Base-by-base conservation (phyloP, 768 basidiomycete species). In the Hortiboletus flavorubellus region DNA sequence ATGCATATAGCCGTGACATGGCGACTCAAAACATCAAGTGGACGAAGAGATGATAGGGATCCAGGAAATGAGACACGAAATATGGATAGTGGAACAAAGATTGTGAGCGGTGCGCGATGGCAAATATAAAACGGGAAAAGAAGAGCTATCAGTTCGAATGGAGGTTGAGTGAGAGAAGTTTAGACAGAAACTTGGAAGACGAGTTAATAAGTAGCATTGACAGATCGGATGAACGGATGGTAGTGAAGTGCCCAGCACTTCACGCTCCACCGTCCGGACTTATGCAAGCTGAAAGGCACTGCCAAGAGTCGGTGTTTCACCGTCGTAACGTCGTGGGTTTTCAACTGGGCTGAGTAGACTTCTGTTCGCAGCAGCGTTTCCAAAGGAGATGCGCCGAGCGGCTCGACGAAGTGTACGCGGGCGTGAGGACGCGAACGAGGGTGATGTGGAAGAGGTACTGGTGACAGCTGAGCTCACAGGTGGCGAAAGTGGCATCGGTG, bases 271-370 rank as follows among this genome's bases (percentile, higher is more conserved):
- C 18, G 23, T 37, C 45, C 18, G 51, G 50, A 45, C 33, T 77
- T 61, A 86, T 14, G 73, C 76, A 69, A 87, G 70, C 60, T 87
- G 84, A 68, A 92, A 89, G 29, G 89, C 89, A 64, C 87, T 90
- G 30, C 80, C 89, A 47, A 91, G 68, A 53, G 73, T 73, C 43
- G 68, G 56, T 29, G 73, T 69, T 53, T 70, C 70, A 49, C 73
- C 70, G 8, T 68, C 69, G 6, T 59, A 72, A 58, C 26, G 42
- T n/a, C 43, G 51, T 35, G 54, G n/a, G 15, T 37, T 61, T 51
- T 48, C 76, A 71, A 18, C 72, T 65, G 54, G 76, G 77, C 29
- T 77, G 73, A 31, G 67, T 63, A 15, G 74, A 69, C 10, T 75
- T 31, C 59, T 59, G 7, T 52, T 61, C 54, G 39, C 15, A 26